phyloP scores from a whole-genome alignment of 345 rosid species.

The Balakata baccata region DNA sequence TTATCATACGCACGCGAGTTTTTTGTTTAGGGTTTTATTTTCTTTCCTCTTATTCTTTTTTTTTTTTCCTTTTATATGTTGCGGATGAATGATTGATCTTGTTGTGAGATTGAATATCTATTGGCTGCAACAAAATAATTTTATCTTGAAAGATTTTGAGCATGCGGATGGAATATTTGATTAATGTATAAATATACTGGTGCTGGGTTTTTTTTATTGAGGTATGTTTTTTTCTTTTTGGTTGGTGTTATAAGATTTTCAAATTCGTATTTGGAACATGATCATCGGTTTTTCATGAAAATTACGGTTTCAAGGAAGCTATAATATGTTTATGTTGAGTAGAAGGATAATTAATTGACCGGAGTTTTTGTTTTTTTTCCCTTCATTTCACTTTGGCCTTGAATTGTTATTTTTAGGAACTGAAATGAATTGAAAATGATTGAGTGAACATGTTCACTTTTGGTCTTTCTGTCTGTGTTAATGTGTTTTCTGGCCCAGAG shows the following conservation, averaged over 20 bases:
- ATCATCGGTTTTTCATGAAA: not conserved
- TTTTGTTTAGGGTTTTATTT: not conserved
- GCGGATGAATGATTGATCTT: not conserved
- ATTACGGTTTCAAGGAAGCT: not conserved
- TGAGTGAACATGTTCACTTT: not conserved
- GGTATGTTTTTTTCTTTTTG: not conserved
- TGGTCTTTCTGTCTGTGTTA: not conserved
- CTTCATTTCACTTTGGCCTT: not conserved
- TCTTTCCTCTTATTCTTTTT: not conserved
- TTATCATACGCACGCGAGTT: not conserved
- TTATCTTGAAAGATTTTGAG: not conserved
- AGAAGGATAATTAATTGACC: not conserved
- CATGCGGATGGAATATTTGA: not conserved
- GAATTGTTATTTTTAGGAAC: not conserved
- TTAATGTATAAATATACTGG: not conserved
- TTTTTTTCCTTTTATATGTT: not conserved
- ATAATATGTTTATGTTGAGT: not conserved
- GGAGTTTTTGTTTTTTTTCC: not conserved
- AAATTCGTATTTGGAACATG: not conserved
- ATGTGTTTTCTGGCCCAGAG: not conserved
- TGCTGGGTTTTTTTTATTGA: not conserved
- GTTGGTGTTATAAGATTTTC: not conserved
- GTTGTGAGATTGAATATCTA: not conserved
- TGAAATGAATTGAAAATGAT: not conserved
- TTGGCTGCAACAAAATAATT: too few species aligned